These are phyloP conservation scores for Leccinum incarnatum DNA, from an alignment of 768 basidiomycete species.

Conservation along the genomic window DNA sequence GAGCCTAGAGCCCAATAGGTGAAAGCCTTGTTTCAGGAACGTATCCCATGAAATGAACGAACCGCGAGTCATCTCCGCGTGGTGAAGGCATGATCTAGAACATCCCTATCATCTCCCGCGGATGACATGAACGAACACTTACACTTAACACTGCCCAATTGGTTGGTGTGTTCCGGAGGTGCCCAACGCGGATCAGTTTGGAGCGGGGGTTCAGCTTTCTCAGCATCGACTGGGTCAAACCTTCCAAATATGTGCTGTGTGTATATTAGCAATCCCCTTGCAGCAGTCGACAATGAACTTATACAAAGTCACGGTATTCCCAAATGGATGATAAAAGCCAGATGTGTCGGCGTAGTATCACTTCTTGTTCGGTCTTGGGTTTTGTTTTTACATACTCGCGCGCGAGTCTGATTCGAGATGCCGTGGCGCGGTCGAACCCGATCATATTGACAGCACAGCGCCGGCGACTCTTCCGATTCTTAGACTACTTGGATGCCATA, in stretches of 20 bases:
- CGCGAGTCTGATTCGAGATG: neutral
- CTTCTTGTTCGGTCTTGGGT: neutral
- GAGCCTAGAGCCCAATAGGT: neutral
- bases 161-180: neutral
- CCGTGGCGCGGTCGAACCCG: neutral
- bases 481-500: neutral
- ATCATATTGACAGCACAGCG: neutral
- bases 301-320: conserved; percentile 1
- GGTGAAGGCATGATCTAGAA: conserved; percentile 3
- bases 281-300: neutral
- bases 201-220: conserved; percentile 6
- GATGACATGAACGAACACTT: neutral
- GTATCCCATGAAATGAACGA: neutral
- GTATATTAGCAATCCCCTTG: conserved; percentile 8
- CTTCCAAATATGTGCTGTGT: conserved; percentile 12
- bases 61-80: conserved; percentile 9
- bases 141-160: conserved; percentile 1
- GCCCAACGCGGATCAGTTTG: conserved; percentile 10
- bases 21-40: conserved; percentile 1
- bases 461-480: neutral
- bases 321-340: conserved; percentile 4
- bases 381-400: conserved; percentile 2
- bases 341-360: neutral
- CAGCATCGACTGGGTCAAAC: neutral
- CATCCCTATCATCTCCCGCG: conserved; percentile 4